Evolutionary conservation across 768 basidiomycete species (phyloP).

Genomic region (Auricularia auricula-judae): DNA sequence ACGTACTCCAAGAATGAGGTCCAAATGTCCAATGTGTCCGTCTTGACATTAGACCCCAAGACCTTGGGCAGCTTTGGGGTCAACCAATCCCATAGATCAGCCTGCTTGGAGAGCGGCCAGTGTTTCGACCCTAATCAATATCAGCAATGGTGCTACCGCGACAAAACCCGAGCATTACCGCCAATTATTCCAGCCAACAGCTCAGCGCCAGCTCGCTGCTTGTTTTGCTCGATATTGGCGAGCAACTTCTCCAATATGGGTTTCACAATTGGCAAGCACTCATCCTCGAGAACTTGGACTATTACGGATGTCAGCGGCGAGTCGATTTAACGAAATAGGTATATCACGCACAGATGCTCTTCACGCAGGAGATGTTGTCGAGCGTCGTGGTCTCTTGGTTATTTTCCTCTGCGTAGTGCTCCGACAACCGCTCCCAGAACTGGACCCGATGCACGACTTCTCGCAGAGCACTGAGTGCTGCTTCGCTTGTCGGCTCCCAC

Average conservation of each 20-base stretch:
- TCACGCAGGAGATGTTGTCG: conserved; percentile 62
- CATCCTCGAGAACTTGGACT: conserved; percentile 75
- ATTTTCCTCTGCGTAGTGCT: conserved; percentile 70
- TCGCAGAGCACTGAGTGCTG: conserved; percentile 39
- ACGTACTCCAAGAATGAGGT: conserved; percentile 74
- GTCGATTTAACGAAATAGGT: not conserved
- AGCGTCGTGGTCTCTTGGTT: conserved; percentile 50
- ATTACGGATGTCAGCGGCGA: conserved; percentile 13
- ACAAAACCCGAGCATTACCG: conserved; percentile 25
- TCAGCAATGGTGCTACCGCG: not conserved
- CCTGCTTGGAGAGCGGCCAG: conserved; percentile 67
- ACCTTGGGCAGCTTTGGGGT: conserved; percentile 53
- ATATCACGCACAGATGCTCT: conserved; percentile 53
- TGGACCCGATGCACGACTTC: conserved; percentile 32
- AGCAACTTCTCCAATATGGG: conserved; percentile 56
- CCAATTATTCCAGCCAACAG: conserved; percentile 63
- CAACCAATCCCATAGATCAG: conserved; percentile 72
- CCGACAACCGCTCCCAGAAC: conserved; percentile 62
- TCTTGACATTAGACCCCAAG: conserved; percentile 61
- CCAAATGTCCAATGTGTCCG: conserved; percentile 73
- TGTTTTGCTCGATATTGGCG: conserved; percentile 65
- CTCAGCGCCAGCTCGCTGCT: conserved; percentile 82
- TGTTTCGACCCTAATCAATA: conserved; percentile 60
- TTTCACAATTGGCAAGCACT: conserved; percentile 50
- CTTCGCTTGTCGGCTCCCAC: conserved; percentile 46